These are phyloP conservation scores for Luvunga scandens DNA, from an alignment of 345 rosid genomes.

Conservation along the genomic window DNA sequence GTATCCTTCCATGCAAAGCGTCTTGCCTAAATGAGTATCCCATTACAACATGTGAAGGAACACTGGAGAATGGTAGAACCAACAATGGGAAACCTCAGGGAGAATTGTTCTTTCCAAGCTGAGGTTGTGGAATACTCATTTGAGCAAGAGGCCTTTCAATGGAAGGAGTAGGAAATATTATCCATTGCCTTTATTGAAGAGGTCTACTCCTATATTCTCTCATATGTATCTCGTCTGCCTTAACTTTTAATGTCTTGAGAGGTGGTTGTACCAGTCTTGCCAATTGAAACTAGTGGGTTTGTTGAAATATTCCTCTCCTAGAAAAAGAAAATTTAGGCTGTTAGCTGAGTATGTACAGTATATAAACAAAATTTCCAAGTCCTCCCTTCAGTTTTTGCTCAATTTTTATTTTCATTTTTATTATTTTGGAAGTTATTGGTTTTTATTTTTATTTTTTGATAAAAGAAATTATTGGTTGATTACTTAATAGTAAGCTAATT, in stretches of 20 bases:
- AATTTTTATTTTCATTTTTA: too few species aligned
- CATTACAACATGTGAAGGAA: constrained; percentile 1
- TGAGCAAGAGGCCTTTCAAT: constrained; percentile 49
- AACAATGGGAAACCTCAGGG: background rate
- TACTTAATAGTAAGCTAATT: background rate
- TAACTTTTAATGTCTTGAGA: constrained; percentile 4
- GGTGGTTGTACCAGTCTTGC: constrained; percentile 29
- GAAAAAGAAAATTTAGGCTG: background rate
- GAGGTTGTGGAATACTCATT: constrained; percentile 49
- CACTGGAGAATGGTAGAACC: background rate
- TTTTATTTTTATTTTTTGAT: too few species aligned
- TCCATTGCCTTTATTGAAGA: background rate
- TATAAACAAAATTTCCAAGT: background rate
- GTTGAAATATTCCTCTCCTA: background rate
- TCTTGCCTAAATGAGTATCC: constrained; percentile 45
- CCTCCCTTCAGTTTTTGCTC: background rate
- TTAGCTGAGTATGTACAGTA: constrained; percentile 3
- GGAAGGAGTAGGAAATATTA: constrained; percentile 16
- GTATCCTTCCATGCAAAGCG: constrained; percentile 41
- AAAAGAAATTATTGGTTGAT: background rate
- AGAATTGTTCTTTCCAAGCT: background rate
- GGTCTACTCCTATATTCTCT: background rate
- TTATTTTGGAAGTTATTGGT: too few species aligned
- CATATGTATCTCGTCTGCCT: constrained; percentile 22
- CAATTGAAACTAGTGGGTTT: background rate